These are phyloP conservation scores for Mycena polygramma DNA, from an alignment of 768 basidiomycete species.

Conservation along the genomic window DNA sequence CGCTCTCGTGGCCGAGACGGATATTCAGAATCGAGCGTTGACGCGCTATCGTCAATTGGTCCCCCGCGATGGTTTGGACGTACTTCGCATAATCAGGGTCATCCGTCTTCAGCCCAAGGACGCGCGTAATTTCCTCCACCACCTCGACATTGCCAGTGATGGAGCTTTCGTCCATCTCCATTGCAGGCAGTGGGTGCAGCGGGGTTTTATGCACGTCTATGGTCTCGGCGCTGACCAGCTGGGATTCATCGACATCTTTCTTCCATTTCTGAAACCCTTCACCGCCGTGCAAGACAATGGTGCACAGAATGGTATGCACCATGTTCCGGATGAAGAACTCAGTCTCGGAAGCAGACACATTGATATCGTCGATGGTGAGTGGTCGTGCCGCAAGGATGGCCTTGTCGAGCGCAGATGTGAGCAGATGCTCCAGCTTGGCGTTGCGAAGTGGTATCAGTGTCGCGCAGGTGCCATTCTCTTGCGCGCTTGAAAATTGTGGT, in stretches of 20 bases:
- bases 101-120: constrained; percentile 16
- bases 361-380: constrained; percentile 38
- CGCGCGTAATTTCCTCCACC: constrained; percentile 28
- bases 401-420: constrained; percentile 31
- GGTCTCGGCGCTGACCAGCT: constrained; percentile 19
- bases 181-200: constrained; percentile 29
- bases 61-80: constrained; percentile 34
- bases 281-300: constrained; percentile 32
- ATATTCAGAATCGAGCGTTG: constrained; percentile 27
- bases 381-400: constrained; percentile 35
- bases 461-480: constrained; percentile 47
- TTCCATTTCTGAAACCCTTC: constrained; percentile 17
- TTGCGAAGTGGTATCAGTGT: constrained; percentile 39
- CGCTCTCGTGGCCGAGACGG: constrained; percentile 34
- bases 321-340: constrained; percentile 9
- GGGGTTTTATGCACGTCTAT: constrained; percentile 30
- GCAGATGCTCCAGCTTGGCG: constrained; percentile 36
- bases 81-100: constrained; percentile 17
- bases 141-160: constrained; percentile 38
- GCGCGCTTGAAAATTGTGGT: too few species aligned
- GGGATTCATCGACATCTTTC: not conserved
- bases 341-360: constrained; percentile 28
- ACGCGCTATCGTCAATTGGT: constrained; percentile 38
- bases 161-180: constrained; percentile 38
- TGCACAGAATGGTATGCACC: constrained; percentile 21